Evolutionary conservation across 257 asterid genomes (phyloP), one percentile per base, ranked within the genome.

Genomic region (Verbascum thapsus): DNA sequence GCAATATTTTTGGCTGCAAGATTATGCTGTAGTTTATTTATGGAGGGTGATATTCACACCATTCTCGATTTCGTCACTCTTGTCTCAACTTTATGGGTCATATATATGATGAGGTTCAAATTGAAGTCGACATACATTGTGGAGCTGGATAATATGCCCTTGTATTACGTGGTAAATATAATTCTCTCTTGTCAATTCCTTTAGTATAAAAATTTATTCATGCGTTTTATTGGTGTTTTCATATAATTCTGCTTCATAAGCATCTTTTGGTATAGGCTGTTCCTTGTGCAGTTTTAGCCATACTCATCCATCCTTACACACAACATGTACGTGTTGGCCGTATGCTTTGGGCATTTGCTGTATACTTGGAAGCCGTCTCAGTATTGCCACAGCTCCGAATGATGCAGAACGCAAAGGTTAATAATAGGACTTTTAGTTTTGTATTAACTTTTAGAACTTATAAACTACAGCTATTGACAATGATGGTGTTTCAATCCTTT

Each of bases 21-120:
- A 71, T 53, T 87, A 60, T 48, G 53, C 68, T 87, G 91, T 63
- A 89, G 97, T 67, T 66, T 69, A 20, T 22, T 66, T 37, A 80
- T 92, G 87, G 97, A 89, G 82, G 89, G 88, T 7, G 94, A 89
- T 77, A 81, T 89, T 61, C 97, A 92, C 85, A 89, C 97, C 3
- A 4, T 87, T 35, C 96, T 92, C 4, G 99, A 92, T 75, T 76
- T 85, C 18, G 66, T 72, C 15, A 92, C 99, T 6, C 94, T 92
- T 18, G 83, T 84, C 17, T 83, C 99, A 1, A 92, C 99, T 10
- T 34, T 85, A 71, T 92, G 97, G 99, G 95, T 92, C 34, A 72
- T 89, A 13, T 88, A 85, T 84, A 88, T 85, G 95, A 91, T 91
- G 37, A 63, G 95, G 72, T 72, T 80, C 80, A 88, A 81, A 77